phyloP scores from a whole-genome alignment of 1,284 basidiomycete genomes.

The Clitocybe nebularis region DNA sequence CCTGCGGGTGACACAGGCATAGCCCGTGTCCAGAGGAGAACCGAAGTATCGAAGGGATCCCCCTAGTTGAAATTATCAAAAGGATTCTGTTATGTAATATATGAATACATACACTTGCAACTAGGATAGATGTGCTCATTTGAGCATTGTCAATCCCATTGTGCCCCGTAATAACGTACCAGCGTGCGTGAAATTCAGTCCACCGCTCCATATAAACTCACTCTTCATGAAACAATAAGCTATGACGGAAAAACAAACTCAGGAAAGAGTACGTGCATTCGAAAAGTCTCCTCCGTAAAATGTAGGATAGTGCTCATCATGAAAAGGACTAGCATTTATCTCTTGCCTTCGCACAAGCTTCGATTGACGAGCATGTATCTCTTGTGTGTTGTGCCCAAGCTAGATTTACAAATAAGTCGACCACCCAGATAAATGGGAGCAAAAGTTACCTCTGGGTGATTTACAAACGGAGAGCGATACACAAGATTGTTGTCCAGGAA shows the following conservation, averaged over 20 bases:
- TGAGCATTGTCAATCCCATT: no score
- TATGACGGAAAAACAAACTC: neutral
- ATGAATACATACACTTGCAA: conserved; percentile 30
- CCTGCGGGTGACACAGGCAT: no score
- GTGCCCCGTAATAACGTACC: no score
- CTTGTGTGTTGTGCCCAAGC: conserved; percentile 37
- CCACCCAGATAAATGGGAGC: neutral
- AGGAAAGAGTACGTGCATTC: conserved; percentile 35
- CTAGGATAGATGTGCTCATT: no score
- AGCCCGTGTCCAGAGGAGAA: conserved; percentile 62
- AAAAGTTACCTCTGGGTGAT: conserved; percentile 34
- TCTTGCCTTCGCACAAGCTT: conserved; percentile 36
- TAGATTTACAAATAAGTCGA: conserved; percentile 15
- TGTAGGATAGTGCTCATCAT: conserved; percentile 48
- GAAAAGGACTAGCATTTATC: conserved; percentile 34
- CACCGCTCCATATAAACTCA: conserved; percentile 50
- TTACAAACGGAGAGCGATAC: conserved; percentile 45
- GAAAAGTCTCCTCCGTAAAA: conserved; percentile 52
- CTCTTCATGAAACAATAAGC: conserved; percentile 28
- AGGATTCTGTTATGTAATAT: conserved; percentile 12
- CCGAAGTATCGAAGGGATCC: conserved; percentile 57
- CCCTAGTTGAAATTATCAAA: conserved; percentile 28
- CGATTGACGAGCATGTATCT: conserved; percentile 36
- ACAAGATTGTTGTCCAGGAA: no score
- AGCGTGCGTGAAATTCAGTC: conserved; percentile 52